Evolutionary conservation across 495 filamentous ascomycete genomes (phyloP).

Genomic region (Talaromyces trachyspermus): DNA sequence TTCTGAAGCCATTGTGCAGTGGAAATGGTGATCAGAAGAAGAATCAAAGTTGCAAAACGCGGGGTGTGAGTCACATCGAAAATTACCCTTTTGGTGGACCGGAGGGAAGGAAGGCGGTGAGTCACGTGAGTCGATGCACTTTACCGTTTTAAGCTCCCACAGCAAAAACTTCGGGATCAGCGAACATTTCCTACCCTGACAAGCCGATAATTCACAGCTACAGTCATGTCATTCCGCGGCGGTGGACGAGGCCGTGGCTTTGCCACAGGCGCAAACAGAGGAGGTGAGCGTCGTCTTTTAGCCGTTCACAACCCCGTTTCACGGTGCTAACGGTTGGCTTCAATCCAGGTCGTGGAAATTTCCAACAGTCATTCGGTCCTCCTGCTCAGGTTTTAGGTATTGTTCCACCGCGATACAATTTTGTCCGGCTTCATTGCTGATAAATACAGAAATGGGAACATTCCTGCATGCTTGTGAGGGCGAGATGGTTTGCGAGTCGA

Average conservation of each 20-base stretch:
- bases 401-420: constrained; percentile 6
- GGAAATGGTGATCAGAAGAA: constrained; percentile 12
- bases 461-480: constrained; percentile 93
- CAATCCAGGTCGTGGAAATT: constrained; percentile 53
- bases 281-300: constrained; percentile 23
- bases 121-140: constrained; percentile 28
- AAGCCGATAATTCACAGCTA: constrained; percentile 13
- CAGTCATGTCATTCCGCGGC: constrained; percentile 48
- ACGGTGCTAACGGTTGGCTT: constrained; percentile 29
- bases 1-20: constrained; percentile 30
- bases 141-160: constrained; percentile 42
- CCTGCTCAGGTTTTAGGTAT: constrained; percentile 60
- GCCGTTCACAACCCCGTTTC: background rate
- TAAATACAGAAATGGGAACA: constrained; percentile 69
- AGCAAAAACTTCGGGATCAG: constrained; percentile 42
- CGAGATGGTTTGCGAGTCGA: constrained; percentile 89
- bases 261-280: constrained; percentile 42
- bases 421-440: constrained; percentile 14
- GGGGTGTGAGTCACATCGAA: constrained; percentile 7
- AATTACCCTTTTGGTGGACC: constrained; percentile 10
- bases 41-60: constrained; percentile 2
- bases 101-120: constrained; percentile 31
- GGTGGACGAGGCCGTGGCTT: constrained; percentile 33
- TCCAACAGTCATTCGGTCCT: constrained; percentile 57
- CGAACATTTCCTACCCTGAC: constrained; percentile 14